Percentiles rank a stretch among this genome's conserved stretches.
Conservation (phyloP, 805 yeast genomes). For the Metschnikowia noctiluminum region DNA sequence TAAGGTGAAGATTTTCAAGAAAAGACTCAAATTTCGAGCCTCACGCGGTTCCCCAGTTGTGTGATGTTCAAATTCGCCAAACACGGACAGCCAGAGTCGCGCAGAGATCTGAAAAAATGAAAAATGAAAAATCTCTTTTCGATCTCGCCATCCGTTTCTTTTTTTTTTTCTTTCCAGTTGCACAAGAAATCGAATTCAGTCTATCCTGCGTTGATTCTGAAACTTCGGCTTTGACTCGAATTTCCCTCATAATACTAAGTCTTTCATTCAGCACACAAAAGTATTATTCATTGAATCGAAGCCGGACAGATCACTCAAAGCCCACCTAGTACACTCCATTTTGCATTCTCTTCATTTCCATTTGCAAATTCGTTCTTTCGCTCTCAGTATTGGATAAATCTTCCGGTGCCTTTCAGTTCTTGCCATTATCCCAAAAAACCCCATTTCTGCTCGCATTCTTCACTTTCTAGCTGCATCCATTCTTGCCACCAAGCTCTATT, state of each 20-base stretch:
- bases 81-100: conserved; percentile 4
- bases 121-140: conserved; percentile 8
- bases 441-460: no score
- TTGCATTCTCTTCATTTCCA: conserved; percentile 11
- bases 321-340: conserved; percentile 1
- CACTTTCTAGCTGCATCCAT: conserved; percentile 1
- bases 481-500: conserved; percentile 2
- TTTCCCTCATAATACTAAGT: neutral
- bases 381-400: neutral
- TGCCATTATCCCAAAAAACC: neutral
- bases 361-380: conserved; percentile 7
- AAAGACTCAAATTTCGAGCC: neutral
- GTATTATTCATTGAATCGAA: neutral
- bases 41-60: conserved; percentile 4
- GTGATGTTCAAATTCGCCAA: conserved; percentile 11
- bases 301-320: neutral
- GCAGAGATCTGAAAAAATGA: conserved; percentile 16
- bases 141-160: neutral
- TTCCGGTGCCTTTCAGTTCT: conserved; percentile 3
- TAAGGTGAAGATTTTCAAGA: no score
- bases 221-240: neutral
- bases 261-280: neutral
- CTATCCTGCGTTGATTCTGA: no score
- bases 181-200: conserved; percentile 2
- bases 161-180: conserved; percentile 1